These are phyloP conservation scores for Citrullus amarus DNA, from an alignment of 306 rosid species.

Conservation along the genomic window DNA sequence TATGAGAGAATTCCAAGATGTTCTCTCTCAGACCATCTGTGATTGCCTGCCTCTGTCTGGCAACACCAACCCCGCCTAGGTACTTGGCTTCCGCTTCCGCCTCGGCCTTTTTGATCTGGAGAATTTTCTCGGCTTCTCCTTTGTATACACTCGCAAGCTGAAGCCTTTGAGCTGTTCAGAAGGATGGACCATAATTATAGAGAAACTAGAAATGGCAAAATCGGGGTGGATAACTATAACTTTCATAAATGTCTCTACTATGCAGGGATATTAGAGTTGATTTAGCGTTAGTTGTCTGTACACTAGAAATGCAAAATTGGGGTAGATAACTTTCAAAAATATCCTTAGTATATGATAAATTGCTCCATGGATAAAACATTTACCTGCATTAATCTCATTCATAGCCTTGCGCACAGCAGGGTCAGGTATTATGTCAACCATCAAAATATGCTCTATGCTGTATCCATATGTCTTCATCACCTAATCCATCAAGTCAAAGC, in stretches of 20 bases:
- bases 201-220: not conserved
- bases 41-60: slow-evolving; percentile 90
- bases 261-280: too few relatives aligned
- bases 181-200: not conserved
- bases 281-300: too few relatives aligned
- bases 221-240: too few relatives aligned
- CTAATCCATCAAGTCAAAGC: slow-evolving; percentile 24
- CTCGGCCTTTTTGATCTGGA: slow-evolving; percentile 72
- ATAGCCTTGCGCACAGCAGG: slow-evolving; percentile 74
- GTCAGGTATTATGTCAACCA: slow-evolving; percentile 94
- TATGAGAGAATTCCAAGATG: slow-evolving; percentile 75
- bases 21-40: slow-evolving; percentile 93
- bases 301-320: too few relatives aligned
- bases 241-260: too few relatives aligned
- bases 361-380: not conserved
- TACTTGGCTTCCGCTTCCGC: slow-evolving; percentile 89
- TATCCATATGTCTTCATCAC: slow-evolving; percentile 86
- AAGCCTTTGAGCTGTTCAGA: slow-evolving; percentile 77
- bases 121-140: slow-evolving; percentile 90
- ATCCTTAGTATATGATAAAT: too few relatives aligned
- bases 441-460: slow-evolving; percentile 82
- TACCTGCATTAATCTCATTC: slow-evolving; percentile 99
- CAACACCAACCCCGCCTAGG: slow-evolving; percentile 92
- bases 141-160: slow-evolving; percentile 86
- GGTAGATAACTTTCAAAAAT: too few relatives aligned